Base-by-base conservation (phyloP, 2,329 filamentous ascomycete genomes). In the Hymenoscyphus scutula region DNA sequence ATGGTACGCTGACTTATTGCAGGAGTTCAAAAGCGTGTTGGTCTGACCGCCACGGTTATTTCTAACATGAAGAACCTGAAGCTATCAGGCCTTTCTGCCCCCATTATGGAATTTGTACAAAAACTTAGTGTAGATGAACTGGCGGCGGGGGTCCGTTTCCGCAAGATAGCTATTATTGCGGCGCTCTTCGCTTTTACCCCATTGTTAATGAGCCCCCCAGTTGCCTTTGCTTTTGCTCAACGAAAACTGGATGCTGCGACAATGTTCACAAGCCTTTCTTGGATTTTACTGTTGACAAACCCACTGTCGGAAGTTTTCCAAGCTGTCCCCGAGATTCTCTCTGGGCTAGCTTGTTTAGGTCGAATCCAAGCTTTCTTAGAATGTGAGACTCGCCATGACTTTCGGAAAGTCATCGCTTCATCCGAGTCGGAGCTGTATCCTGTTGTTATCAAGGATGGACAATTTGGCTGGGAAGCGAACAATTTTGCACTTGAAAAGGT, bases 61-160 rank as follows among this genome's bases (percentile, higher is more conserved):
- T 61, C 68, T 1, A 72, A 70, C 56, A 77, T 79, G 72, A 79
- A 78, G 64, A 67, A 71, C 38, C 65, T 79, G 19, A 77, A 76
- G 60, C 76, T 79, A 54, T 73, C 74, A 1, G 77, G 77, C 1
- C 68, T 80, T 11, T 61, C 74, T 5, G 67, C 57, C 17, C 63
- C 72, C 4, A 63, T 78, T 1, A 68, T 70, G 23, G 61, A 66
- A 2, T 64, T 73, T 2, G 69, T 79, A 3, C 75, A 78, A 59
- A 63, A 61, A 1, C 62, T 77, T 25, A 73, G 78, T 5, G 59
- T 74, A 1, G 65, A 73, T 3, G 77, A 79, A 63, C 64, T 79
- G 0, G 58, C 27, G 1, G 60, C 67, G 2, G 74, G 68, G 64
- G 62, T 68, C 0, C 65, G 68, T 19, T 78, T 74, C 63, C 60